Conservation (phyloP, 495 filamentous ascomycete genomes). For the Aspergillus baeticus region DNA sequence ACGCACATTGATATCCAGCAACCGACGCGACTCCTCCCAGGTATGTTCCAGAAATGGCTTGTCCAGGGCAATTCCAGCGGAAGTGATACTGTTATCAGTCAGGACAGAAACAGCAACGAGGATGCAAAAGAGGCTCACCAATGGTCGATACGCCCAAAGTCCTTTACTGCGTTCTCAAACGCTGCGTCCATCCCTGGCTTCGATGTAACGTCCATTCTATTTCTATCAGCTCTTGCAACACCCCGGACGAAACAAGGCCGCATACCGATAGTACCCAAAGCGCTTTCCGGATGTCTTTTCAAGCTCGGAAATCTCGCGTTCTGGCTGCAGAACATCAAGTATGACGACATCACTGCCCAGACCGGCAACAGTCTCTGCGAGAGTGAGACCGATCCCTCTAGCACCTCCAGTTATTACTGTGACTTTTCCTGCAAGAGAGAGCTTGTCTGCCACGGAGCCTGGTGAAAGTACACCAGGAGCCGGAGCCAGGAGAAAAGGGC, state of each 20-base stretch:
- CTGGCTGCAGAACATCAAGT: not conserved
- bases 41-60: slow-evolving; percentile 12
- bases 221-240: not conserved
- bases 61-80: slow-evolving; percentile 4
- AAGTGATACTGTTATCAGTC: slow-evolving; percentile 2
- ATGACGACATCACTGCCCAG: slow-evolving; percentile 3
- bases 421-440: not conserved
- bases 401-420: not conserved
- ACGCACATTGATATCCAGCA: slow-evolving; percentile 12
- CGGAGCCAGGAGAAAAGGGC: not conserved
- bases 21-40: slow-evolving; percentile 11
- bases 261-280: not conserved
- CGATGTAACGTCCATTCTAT: slow-evolving; percentile 1
- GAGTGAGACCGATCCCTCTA: slow-evolving; percentile 4
- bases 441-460: not conserved
- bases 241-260: not conserved
- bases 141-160: slow-evolving; percentile 11
- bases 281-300: not conserved
- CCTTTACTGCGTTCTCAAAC: not conserved
- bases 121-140: not conserved
- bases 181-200: not conserved
- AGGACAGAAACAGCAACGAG: too few relatives aligned
- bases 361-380: not conserved
- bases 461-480: not conserved
- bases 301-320: not conserved